Percentiles rank a stretch among this genome's conserved stretches.
Conservation (phyloP, 345 rosid genomes). For the Pelargonium nanum region DNA sequence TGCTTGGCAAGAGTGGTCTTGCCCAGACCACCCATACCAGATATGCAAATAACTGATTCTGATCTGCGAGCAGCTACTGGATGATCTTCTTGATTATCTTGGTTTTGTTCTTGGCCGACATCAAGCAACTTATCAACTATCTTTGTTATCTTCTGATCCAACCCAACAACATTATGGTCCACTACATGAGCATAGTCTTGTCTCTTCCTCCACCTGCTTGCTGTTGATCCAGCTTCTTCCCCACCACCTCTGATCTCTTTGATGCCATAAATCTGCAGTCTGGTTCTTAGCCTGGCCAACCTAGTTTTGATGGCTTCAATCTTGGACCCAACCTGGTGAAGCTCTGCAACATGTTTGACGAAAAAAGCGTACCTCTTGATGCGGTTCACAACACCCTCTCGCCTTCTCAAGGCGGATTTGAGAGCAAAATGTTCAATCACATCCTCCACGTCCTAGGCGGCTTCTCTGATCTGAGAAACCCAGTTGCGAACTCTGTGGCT, state of each 20-base stretch:
- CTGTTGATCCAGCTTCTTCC: not conserved
- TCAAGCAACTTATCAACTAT: not conserved
- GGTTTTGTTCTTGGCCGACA: too few species aligned
- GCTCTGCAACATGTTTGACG: not conserved
- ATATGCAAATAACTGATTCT: not conserved
- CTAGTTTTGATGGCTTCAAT: not conserved
- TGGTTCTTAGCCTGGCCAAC: not conserved
- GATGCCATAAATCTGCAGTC: not conserved
- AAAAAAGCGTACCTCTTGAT: not conserved
- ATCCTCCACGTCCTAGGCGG: constrained; percentile 3
- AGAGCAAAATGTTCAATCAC: not conserved
- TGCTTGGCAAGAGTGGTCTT: not conserved
- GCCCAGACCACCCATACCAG: not conserved
- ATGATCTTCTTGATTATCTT: too few species aligned
- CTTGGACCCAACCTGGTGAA: not conserved
- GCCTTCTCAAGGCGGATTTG: not conserved
- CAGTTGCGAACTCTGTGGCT: not conserved
- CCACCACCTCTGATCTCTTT: not conserved
- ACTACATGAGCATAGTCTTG: not conserved
- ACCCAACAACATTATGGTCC: not conserved
- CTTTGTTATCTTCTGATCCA: not conserved
- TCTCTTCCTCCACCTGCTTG: not conserved
- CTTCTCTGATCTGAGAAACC: not conserved
- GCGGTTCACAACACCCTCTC: not conserved
- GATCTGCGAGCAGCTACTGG: too few species aligned